Conservation (phyloP, 2,329 filamentous ascomycete genomes). For the Aspergillus spinulosporus region DNA sequence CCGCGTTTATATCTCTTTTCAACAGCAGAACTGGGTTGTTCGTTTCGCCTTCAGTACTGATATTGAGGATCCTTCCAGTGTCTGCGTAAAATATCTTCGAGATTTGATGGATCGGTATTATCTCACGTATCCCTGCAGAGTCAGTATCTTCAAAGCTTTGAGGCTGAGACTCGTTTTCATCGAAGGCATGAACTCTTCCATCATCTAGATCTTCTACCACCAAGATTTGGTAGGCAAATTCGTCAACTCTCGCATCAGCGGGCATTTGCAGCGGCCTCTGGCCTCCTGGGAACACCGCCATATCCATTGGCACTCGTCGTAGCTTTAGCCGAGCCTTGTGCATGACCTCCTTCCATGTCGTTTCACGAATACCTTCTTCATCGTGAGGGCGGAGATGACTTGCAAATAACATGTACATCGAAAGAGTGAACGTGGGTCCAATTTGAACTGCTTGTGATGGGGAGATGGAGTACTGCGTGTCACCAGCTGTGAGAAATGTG, state of each 20-base stretch:
- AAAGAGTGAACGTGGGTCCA: slow-evolving; percentile 81
- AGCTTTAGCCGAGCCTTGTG: slow-evolving; percentile 88
- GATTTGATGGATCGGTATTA: slow-evolving; percentile 70
- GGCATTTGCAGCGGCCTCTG: slow-evolving; percentile 29
- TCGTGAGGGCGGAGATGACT: slow-evolving; percentile 68
- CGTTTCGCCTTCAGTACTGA: slow-evolving; percentile 66
- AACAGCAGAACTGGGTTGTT: slow-evolving; percentile 74
- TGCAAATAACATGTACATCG: slow-evolving; percentile 91
- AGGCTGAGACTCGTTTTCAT: slow-evolving; percentile 59
- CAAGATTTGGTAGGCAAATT: slow-evolving; percentile 78
- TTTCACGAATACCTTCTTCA: slow-evolving; percentile 60
- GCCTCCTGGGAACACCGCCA: slow-evolving; percentile 39
- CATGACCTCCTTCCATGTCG: slow-evolving; percentile 94
- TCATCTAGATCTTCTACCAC: slow-evolving; percentile 81
- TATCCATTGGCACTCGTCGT: slow-evolving; percentile 65
- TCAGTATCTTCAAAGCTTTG: slow-evolving; percentile 61
- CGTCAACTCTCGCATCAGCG: slow-evolving; percentile 51
- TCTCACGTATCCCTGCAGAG: slow-evolving; percentile 65
- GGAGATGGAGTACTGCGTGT: slow-evolving; percentile 73
- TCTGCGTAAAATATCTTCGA: slow-evolving; percentile 94
- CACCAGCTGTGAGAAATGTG: slow-evolving; percentile 82
- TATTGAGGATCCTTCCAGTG: slow-evolving; percentile 84
- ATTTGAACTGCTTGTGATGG: slow-evolving; percentile 71
- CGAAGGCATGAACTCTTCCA: slow-evolving; percentile 65
- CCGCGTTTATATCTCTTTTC: slow-evolving; percentile 68